phyloP scores from a whole-genome alignment of 2,329 filamentous ascomycete species.

The Sarocladium strictum region DNA sequence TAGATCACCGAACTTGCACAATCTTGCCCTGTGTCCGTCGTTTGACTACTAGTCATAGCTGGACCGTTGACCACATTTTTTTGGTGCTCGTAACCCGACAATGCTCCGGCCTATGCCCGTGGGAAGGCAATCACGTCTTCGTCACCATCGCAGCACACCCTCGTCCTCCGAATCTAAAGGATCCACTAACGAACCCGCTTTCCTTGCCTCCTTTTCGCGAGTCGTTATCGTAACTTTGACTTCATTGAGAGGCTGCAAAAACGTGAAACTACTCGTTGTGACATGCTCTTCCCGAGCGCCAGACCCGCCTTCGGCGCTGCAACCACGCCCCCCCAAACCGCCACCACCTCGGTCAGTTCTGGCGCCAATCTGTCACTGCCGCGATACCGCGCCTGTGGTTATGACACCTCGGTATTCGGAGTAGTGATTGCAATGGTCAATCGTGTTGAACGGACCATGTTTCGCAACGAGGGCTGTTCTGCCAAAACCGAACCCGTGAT shows the following conservation, averaged over 20 bases:
- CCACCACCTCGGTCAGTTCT: too few relatives aligned
- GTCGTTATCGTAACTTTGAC: constrained; percentile 1
- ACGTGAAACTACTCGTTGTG: not conserved
- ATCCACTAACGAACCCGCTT: constrained; percentile 5
- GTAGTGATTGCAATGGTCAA: too few relatives aligned
- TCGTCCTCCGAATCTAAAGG: not conserved
- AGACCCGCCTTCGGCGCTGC: not conserved
- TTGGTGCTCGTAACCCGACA: not conserved
- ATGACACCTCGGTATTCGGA: too few relatives aligned
- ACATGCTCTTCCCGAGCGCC: not conserved
- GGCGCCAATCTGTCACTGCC: too few relatives aligned
- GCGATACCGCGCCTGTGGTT: not conserved
- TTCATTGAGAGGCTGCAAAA: not conserved
- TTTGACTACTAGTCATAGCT: too few relatives aligned
- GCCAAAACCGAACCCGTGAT: too few relatives aligned
- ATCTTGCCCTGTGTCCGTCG: too few relatives aligned
- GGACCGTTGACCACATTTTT: too few relatives aligned
- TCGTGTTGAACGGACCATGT: too few relatives aligned
- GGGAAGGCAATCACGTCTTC: constrained; percentile 4
- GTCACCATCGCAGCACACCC: not conserved
- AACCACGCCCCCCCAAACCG: not conserved
- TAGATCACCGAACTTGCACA: not conserved
- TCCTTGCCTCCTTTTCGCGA: not conserved
- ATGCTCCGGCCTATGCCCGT: not conserved
- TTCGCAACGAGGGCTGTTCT: too few relatives aligned